Evolutionary conservation across 345 rosid genomes (phyloP), one percentile per base, ranked within the genome.

Genomic region (Hibiscus trionum): DNA sequence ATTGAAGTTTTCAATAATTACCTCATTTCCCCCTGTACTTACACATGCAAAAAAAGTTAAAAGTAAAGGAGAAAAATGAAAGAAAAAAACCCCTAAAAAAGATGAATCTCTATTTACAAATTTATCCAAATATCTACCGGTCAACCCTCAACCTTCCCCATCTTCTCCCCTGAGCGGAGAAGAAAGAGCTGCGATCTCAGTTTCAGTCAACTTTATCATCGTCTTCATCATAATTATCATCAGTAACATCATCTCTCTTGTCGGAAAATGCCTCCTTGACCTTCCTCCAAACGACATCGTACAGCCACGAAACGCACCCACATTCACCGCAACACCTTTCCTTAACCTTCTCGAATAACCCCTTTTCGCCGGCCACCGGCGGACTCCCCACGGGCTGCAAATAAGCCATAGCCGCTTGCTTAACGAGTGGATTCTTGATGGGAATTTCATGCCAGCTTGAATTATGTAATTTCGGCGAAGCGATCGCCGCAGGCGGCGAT

Each of bases 341-440:
- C 60, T 19, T 75, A n/a, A 82, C 11, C 49, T 61, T 74, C 59
- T 78, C 77, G 1, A 82, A 73, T 27, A 82, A 8, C 12, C 83
- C 85, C 57, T 61, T 73, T 12, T 73, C 79, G 11, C 79, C 80
- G 12, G 56, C 69, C 58, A 62, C 82, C 29, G 79, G 80, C 0
- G 84, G 81, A 27, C 69, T 77, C 42, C 82, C 79, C 87, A 82
- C 81, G 53, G 93, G 90, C 82, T 83, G 90, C 74, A 88, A 75
- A 72, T 88, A 86, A 56, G 93, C 85, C 80, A 77, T 31, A 24
- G 90, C 88, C 1, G 90, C 90, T 2, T 83, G 88, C 80, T 86
- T 88, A 16, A 88, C 87, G 2, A 86, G 85, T 14, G 85, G 88
- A 46, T 88, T 85, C 80, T 73, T 82, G 73, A 88, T 83, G 49